Base-by-base conservation (phyloP, 306 rosid species). In the Astragalus glycyphyllos region DNA sequence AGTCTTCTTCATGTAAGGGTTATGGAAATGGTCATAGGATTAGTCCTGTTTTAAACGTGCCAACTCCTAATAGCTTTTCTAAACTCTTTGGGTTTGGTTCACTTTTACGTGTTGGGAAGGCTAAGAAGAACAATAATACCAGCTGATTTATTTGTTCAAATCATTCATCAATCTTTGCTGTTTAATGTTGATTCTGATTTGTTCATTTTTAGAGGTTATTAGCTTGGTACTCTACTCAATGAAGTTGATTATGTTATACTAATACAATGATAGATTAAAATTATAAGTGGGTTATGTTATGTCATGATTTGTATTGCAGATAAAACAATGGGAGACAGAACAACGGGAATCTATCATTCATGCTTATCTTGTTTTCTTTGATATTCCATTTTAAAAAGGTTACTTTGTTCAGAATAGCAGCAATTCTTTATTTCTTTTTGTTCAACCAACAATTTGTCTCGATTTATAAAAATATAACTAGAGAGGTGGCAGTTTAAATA, bases 41-140 rank as follows among this genome's bases (percentile, higher is more conserved):
- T 69, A 81, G 82, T 65, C 92, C 96, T 40, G 85, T 94, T 2
- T 65, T 94, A 48, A 87, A 94, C 55, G 79, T 91, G 13, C 97
- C 95, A 37, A 89, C 88, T 81, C 87, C 90, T 66, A 34, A 7
- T 59, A 84, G 53, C 75, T 79, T 92, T 76, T 74, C 91, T 42
- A 92, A 81, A 76, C 65, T 94, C 56, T 89, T 87, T 37, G 84
- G 86, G 65, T 87, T 90, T 51, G 87, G 89, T 54, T 90, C 89
- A 0, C 57, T 88, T 75, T 70, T 88, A 2, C 73, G 86, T 45
- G 82, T 66, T 77, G 94, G 87, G 41, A 86, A 86, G 76, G 84
- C 40, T 7, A 86, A 79, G 75, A 89, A 73, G 77, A 79, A 70
- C 73, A 87, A 77, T 81, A 89, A 76, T 26, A 26, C 31, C 31